A percentile compares a stretch with the other conserved stretches of the same genome.
phyloP scores from a whole-genome alignment of 2,329 filamentous ascomycete genomes.

The Beauveria brongniartii region DNA sequence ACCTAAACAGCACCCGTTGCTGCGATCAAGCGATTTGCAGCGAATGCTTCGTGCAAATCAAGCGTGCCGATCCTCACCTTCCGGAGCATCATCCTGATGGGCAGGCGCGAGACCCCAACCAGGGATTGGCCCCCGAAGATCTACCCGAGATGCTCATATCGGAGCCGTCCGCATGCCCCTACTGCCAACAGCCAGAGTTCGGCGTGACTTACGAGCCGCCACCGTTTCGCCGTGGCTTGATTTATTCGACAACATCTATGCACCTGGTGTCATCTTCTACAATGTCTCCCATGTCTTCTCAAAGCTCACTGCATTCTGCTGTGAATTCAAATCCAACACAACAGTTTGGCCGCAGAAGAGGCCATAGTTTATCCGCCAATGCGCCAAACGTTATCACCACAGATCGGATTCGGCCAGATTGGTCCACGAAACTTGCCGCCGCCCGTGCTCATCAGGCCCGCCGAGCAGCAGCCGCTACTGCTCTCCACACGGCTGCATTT shows the following conservation, averaged over 20 bases:
- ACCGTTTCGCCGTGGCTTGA: slow-evolving; percentile 75
- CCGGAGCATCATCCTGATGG: slow-evolving; percentile 64
- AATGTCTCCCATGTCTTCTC: slow-evolving; percentile 66
- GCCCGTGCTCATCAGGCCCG: slow-evolving; percentile 79
- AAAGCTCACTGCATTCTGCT: slow-evolving; percentile 64
- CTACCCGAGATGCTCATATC: slow-evolving; percentile 66
- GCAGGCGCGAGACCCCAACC: slow-evolving; percentile 27
- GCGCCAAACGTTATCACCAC: slow-evolving; percentile 85
- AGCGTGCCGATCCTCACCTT: slow-evolving; percentile 82
- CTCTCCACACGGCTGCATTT: slow-evolving; percentile 90
- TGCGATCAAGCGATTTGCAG: slow-evolving; percentile 96
- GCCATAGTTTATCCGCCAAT: slow-evolving; percentile 65
- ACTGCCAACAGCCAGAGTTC: slow-evolving; percentile 91
- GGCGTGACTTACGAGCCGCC: slow-evolving; percentile 92
- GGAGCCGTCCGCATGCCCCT: slow-evolving; percentile 86
- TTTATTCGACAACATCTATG: slow-evolving; percentile 49
- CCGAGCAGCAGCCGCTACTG: slow-evolving; percentile 85
- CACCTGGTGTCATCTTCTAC: slow-evolving; percentile 36
- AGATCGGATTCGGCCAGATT: slow-evolving; percentile 86
- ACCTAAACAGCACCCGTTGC: slow-evolving; percentile 87
- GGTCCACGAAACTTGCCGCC: slow-evolving; percentile 80
- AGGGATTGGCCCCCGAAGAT: slow-evolving; percentile 37
- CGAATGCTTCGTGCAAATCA: slow-evolving; percentile 98
- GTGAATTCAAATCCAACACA: slow-evolving; percentile 33
- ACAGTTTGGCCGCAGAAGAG: slow-evolving; percentile 35